phyloP scores from a whole-genome alignment of 495 filamentous ascomycete species.

The Penicillium mononematosum region DNA sequence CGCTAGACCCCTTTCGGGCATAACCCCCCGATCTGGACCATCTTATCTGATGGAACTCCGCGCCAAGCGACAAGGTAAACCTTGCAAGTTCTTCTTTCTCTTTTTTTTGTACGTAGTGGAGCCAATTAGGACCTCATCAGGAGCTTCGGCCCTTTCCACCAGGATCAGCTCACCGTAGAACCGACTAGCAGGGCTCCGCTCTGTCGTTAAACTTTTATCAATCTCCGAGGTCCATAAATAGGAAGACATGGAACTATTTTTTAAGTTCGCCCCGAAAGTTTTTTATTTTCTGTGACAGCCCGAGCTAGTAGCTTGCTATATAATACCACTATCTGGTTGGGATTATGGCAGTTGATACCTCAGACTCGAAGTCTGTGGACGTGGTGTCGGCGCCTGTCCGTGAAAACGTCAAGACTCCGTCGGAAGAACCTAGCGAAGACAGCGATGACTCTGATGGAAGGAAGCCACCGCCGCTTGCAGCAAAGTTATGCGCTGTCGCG shows the following conservation, averaged over 20 bases:
- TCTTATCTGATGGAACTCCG: conserved; percentile 10
- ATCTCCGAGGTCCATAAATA: conserved; percentile 7
- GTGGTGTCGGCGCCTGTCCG: conserved; percentile 11
- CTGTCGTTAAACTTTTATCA: background rate
- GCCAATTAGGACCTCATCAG: background rate
- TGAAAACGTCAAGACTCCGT: background rate
- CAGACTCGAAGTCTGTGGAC: conserved; percentile 16
- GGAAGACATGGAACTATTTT: background rate
- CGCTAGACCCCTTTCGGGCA: conserved; percentile 2
- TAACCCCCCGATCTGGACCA: background rate
- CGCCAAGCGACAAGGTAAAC: background rate
- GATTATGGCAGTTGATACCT: conserved; percentile 16
- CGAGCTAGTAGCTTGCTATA: background rate
- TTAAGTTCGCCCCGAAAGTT: background rate
- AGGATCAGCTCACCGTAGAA: background rate
- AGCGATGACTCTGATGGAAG: conserved; percentile 19
- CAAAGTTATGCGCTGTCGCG: conserved; percentile 36
- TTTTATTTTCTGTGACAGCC: background rate
- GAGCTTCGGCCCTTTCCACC: background rate
- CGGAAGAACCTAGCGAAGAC: background rate
- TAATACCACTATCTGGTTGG: background rate
- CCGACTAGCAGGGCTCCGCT: background rate
- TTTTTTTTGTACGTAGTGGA: background rate
- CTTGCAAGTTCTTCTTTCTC: background rate
- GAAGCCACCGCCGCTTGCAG: conserved; percentile 32